Conservation (phyloP, 176 grass and related monocot species). For the Neostapfia colusana region DNA sequence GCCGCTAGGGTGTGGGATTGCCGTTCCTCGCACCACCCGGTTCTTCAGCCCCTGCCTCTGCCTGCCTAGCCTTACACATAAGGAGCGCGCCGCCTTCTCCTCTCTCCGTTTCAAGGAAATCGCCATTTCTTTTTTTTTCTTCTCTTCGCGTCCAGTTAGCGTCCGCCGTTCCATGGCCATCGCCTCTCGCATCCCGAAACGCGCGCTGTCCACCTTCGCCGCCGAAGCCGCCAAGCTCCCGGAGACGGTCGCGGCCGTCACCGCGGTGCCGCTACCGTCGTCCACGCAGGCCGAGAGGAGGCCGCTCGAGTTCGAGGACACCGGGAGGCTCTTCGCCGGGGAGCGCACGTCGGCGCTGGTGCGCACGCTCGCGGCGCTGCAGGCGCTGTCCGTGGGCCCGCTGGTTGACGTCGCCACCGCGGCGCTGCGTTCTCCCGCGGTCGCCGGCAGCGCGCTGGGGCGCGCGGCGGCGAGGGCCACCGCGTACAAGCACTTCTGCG, state of each 20-base stretch:
- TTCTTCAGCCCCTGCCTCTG: not conserved
- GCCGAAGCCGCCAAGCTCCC: slow-evolving; percentile 55
- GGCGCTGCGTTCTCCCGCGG: slow-evolving; percentile 44
- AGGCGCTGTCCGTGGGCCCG: slow-evolving; percentile 58
- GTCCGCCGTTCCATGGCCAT: slow-evolving; percentile 60
- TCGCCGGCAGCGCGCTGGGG: slow-evolving; percentile 45
- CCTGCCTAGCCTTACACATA: not conserved
- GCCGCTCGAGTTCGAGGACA: slow-evolving; percentile 59
- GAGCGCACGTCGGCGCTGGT: slow-evolving; percentile 53
- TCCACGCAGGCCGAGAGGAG: not conserved
- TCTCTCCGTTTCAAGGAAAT: not conserved
- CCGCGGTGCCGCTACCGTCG: not conserved
- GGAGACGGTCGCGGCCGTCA: slow-evolving; percentile 42
- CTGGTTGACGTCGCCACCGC: slow-evolving; percentile 58
- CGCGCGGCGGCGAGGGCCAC: slow-evolving; percentile 56
- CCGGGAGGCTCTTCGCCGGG: slow-evolving; percentile 60
- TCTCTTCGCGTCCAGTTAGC: not conserved
- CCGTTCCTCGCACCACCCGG: not conserved
- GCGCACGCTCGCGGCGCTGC: slow-evolving; percentile 61
- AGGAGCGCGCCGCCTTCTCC: not conserved
- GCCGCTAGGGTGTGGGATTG: not conserved
- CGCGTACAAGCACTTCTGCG: slow-evolving; percentile 69
- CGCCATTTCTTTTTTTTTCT: not conserved
- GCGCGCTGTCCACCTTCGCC: slow-evolving; percentile 47
- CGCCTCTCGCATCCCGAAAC: slow-evolving; percentile 45